Base-by-base conservation (phyloP, 169 alveolate species). In the Haemoproteus tartakovskyi region DNA sequence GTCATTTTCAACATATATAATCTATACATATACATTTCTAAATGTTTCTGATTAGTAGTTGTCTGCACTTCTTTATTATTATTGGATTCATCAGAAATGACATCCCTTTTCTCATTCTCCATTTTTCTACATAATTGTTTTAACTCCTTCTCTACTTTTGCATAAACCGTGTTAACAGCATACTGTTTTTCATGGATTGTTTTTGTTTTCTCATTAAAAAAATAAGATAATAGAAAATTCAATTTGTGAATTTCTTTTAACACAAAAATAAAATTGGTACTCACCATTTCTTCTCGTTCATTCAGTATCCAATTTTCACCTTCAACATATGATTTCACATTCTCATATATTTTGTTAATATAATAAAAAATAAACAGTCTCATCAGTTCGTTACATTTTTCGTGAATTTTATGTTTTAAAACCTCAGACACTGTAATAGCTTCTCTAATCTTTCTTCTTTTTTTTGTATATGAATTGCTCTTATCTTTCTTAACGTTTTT, bases 1-100 rank as follows among this genome's bases (percentile, higher is more conserved):
- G 54, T 57, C 84, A 74, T 74, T 47, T 74, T 74, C 6, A 37
- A 19, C 78, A 74, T 74, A 24, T 57, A 74, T 22, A 74, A 30
- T 33, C 47, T 74, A 51, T 74, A 74, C 62, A 57, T 74, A 40
- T 74, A 74, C 62, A 74, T 54, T 47, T 74, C 84, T 46, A 74
- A 38, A 50, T 74, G 54, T 57, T 29, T 57, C 27, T 56, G 52
- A 8, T 40, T 11, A 21, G 40, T 29, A 5, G 11, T 1, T n/a
- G 16, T 4, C n/a, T 21, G 6, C 43, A 27, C 3, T 57, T 22
- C 3, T 16, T 12, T 16, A 9, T 57, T 30, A 21, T 16, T 3
- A 14, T 57, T 3, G 5, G 18, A 1, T 57, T 19, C n/a, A 8
- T 21, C 14, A 16, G 51, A 62, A 18, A 22, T 19, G 12, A 16